Percentiles rank a stretch among this genome's conserved stretches.
Evolutionary conservation across 345 rosid species (phyloP).

Genomic region (Corymbia maculata): DNA sequence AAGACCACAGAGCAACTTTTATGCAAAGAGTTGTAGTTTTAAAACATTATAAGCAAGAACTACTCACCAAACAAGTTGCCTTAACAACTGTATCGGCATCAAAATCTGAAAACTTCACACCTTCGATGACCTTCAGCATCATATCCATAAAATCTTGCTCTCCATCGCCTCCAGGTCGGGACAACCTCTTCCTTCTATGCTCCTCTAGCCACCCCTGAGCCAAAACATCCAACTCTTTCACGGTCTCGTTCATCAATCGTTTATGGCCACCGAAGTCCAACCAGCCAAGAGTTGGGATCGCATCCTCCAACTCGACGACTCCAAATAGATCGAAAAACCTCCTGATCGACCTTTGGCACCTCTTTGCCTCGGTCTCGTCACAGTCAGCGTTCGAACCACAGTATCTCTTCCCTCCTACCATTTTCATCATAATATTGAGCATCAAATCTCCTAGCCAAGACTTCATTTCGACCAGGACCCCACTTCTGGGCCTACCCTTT

Average conservation of each 20-base stretch:
- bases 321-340: slow-evolving; percentile 12
- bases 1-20: not conserved
- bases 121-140: slow-evolving; percentile 16
- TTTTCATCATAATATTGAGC: slow-evolving; percentile 5
- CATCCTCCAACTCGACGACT: slow-evolving; percentile 16
- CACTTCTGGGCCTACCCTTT: not conserved
- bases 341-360: not conserved
- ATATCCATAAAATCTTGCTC: slow-evolving; percentile 32
- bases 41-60: too few species aligned
- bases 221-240: slow-evolving; percentile 20
- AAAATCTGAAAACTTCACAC: not conserved
- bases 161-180: not conserved
- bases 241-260: slow-evolving; percentile 23
- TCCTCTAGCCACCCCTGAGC: slow-evolving; percentile 25
- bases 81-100: slow-evolving; percentile 20
- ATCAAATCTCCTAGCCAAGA: slow-evolving; percentile 23
- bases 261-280: slow-evolving; percentile 15
- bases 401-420: slow-evolving; percentile 19
- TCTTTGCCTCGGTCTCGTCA: not conserved
- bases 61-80: slow-evolving; percentile 21
- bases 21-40: slow-evolving; percentile 5
- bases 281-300: slow-evolving; percentile 27
- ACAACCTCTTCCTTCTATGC: slow-evolving; percentile 15
- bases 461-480: slow-evolving; percentile 18
- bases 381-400: not conserved